Percentiles rank a stretch among this genome's conserved stretches.
Conservation (phyloP, 1,284 basidiomycete species). For the Pseudozyma thailandica region DNA sequence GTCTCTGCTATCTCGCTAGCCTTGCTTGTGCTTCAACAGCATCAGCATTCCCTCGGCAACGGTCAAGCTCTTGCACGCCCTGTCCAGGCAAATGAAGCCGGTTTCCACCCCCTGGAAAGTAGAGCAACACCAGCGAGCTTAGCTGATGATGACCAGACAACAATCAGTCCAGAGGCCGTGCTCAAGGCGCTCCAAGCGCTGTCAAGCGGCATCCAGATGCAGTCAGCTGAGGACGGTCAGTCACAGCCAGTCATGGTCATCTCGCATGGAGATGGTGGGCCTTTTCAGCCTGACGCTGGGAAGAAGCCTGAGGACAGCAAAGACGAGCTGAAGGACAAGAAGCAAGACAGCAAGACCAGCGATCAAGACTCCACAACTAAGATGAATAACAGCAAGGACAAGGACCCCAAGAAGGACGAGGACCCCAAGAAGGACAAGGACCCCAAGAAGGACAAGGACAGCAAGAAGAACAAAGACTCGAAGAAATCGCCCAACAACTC, state of each 20-base stretch:
- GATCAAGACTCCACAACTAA: too few relatives aligned
- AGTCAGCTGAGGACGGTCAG: not conserved
- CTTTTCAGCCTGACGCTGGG: constrained; percentile 5
- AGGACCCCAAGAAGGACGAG: constrained; percentile 2
- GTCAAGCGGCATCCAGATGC: constrained; percentile 10
- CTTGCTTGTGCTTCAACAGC: constrained; percentile 12
- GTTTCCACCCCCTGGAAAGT: not conserved
- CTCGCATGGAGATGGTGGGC: constrained; percentile 31
- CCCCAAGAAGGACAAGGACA: constrained; percentile 10
- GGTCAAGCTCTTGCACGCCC: constrained; percentile 20
- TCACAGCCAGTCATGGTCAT: constrained; percentile 8
- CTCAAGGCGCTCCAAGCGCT: constrained; percentile 26
- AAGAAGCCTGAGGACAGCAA: not conserved
- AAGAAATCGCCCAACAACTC: constrained; percentile 7
- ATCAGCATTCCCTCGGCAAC: constrained; percentile 1
- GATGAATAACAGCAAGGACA: constrained; percentile 3
- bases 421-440: not conserved
- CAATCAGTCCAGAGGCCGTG: constrained; percentile 14
- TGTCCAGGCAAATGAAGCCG: not conserved
- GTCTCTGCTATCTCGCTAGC: constrained; percentile 14
- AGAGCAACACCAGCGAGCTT: not conserved
- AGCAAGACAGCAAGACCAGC: too few relatives aligned
- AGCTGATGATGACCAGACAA: not conserved
- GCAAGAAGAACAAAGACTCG: constrained; percentile 9
- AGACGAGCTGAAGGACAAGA: too few relatives aligned